phyloP scores from a whole-genome alignment of 2,329 filamentous ascomycete genomes.

The Colletotrichum cuscutae region DNA sequence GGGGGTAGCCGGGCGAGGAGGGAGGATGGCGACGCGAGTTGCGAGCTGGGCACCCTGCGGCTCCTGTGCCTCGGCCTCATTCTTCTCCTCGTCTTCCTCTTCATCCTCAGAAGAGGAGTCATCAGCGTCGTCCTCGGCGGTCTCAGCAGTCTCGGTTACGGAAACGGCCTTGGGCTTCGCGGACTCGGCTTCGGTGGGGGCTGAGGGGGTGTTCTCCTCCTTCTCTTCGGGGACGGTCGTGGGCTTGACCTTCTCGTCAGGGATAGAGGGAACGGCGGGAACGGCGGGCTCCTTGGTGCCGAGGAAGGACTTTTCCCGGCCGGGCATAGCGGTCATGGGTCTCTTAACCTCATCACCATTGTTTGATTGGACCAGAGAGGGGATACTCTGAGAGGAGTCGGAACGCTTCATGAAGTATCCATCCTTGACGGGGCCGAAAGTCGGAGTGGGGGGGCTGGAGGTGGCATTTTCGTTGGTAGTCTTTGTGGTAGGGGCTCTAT shows the following conservation, averaged over 20 bases:
- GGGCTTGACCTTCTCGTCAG: background rate
- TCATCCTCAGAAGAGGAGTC: conserved; percentile 23
- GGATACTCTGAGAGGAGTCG: conserved; percentile 28
- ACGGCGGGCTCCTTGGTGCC: conserved; percentile 12
- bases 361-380: conserved; percentile 19
- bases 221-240: background rate
- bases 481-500: conserved; percentile 27
- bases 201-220: background rate
- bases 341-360: conserved; percentile 13
- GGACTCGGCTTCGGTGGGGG: conserved; percentile 1
- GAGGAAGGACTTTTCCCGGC: conserved; percentile 22
- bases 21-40: conserved; percentile 24
- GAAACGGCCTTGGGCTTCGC: conserved; percentile 10
- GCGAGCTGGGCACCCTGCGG: conserved; percentile 29
- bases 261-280: background rate
- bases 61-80: conserved; percentile 8
- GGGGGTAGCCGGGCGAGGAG: conserved; percentile 19
- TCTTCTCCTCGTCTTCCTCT: conserved; percentile 22
- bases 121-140: conserved; percentile 10
- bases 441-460: conserved; percentile 27
- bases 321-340: conserved; percentile 32
- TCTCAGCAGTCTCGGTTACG: conserved; percentile 17
- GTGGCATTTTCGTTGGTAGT: conserved; percentile 30
- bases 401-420: conserved; percentile 28
- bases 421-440: conserved; percentile 31